phyloP scores from a whole-genome alignment of 192 early-diverging fungal species.

The Dispira parvispora region DNA sequence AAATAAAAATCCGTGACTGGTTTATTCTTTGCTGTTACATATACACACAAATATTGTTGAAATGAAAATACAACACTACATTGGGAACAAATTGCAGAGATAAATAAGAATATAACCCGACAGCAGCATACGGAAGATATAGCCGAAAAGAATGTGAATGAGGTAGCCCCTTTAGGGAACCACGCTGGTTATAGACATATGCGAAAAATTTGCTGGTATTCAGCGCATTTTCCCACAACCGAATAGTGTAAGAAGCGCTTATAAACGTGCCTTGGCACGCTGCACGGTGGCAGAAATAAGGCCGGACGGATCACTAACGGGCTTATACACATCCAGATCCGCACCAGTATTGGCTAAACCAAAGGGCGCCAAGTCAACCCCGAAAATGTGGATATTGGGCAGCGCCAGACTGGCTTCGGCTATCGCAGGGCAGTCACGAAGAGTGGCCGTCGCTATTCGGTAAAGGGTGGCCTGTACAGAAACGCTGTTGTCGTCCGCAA shows the following conservation, averaged over 20 bases:
- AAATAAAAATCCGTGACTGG: background rate
- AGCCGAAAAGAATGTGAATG: background rate
- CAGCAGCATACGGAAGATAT: background rate
- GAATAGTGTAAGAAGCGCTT: background rate
- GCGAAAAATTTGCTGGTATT: background rate
- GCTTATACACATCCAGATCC: conserved; percentile 56
- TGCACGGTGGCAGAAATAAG: conserved; percentile 52
- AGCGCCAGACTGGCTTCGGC: conserved; percentile 48
- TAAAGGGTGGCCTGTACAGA: conserved; percentile 71
- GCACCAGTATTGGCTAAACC: conserved; percentile 48
- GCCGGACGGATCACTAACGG: conserved; percentile 54
- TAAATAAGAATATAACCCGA: background rate
- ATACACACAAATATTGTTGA: background rate
- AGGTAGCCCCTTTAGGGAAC: background rate
- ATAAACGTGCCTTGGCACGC: conserved; percentile 28
- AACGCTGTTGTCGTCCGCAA: conserved; percentile 57
- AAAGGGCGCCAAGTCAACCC: conserved; percentile 50
- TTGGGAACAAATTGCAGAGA: background rate
- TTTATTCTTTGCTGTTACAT: background rate
- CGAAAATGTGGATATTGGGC: conserved; percentile 67
- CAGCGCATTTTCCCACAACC: background rate
- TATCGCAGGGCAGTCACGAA: conserved; percentile 36
- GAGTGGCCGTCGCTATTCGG: conserved; percentile 47
- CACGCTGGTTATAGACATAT: background rate
- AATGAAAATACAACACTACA: background rate